Base-by-base conservation (phyloP, 345 rosid species). In the Eucalyptus cladocalyx region DNA sequence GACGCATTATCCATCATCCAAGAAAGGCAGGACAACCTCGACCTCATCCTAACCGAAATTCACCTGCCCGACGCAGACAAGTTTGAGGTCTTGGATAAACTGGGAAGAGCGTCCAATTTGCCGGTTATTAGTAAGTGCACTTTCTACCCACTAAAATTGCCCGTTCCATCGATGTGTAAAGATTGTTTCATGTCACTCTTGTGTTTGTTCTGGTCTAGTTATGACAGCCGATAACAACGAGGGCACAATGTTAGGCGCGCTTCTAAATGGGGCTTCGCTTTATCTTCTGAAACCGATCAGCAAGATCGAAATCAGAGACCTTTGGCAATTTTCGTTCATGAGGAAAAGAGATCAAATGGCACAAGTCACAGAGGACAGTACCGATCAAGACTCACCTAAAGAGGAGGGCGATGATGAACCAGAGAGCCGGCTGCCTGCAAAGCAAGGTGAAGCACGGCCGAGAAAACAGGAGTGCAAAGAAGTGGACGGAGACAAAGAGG, bases 21-120 rank as follows among this genome's bases (percentile, higher is more conserved):
- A 56, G 91, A 91, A 69, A 90, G 87, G 86, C 87, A 87, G 88
- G 53, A 83, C 18, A 89, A 91, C 83, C 62, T 95, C 9, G 93
- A 92, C 88, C 93, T 94, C 87, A 87, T 96, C 43, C 91, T 96
- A 47, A 91, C 93, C 17, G 96, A 96, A 76, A 72, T 87, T 49
- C 83, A 88, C 86, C 90, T 94, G 88, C 93, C 94, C 58, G 96
- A 94, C 67, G 94, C 92, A 92, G 92, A 91, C 86, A 92, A 91
- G 89, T 93, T 92, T 43, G 91, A 94, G 89, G 91, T 95, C 58
- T 93, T 96, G 47, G 95, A 94, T 87, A 91, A 89, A 67, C 9
- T 94, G 23, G 88, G 88, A 86, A 32, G 69, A 80, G 81, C 86
- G 16, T 92, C 94, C 83, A 85, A 87, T 54, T 53, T 94, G 85